Base-by-base conservation (phyloP, 768 basidiomycete genomes). In the Suillus sp. region DNA sequence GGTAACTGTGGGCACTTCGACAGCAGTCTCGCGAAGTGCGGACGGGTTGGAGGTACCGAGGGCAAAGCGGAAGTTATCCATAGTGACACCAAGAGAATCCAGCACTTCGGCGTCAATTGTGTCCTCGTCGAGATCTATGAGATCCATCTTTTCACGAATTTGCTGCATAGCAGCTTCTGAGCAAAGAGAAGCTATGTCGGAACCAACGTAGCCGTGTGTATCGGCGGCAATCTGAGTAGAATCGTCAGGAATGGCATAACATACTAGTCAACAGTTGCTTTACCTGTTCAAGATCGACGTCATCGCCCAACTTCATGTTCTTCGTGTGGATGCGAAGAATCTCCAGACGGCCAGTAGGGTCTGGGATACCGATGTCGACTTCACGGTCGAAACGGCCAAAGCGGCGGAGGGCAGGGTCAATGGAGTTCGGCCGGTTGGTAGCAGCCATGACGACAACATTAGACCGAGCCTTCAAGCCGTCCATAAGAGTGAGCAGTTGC, bases 161-260 rank as follows among this genome's bases (percentile, higher is more conserved):
- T 99, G 97, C 81, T 99, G 97, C 97, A 99, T 99, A 53, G 97
- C 97, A 61, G 97, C 97, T 76, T 99, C 97, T 2, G 97, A 99
- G 77, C 97, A 99, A 58, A 99, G 85, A 13, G 97, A 92, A 30
- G 97, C 97, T 63, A 99, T 75, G 83, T 99, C 97, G 42, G 97
- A 97, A 75, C 97, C 97, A 69, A 99, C 97, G 72, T 99, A 99
- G 78, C 97, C 97, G 76, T 99, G 97, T 7, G 97, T 99, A 75
- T 99, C 97, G 59, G 96, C 95, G 58, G 97, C 97, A 69, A 99
- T 99, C 91, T 96, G 48, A 59, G 34, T 40, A 45, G 32, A 30
- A 40, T 18, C 11, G 10, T 57, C 18, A 57, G 37, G 62, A 53
- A 18, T 38, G 32, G 43, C 6, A 64, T 34, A 55, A 22, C 27